phyloP scores from a whole-genome alignment of 2,329 filamentous ascomycete genomes.

The Paracorniculantispora psalliotae region DNA sequence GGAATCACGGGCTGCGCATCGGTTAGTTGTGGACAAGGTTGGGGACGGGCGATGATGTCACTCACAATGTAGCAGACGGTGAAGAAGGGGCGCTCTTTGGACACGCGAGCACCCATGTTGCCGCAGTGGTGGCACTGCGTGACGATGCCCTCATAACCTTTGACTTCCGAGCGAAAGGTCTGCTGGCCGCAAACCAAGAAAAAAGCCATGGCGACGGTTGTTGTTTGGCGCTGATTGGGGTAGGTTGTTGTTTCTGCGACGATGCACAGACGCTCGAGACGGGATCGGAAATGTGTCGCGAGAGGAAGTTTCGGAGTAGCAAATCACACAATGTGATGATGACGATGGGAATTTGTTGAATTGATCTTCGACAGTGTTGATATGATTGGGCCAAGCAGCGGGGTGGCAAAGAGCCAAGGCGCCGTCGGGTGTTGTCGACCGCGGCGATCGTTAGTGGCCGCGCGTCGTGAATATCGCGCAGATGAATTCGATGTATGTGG shows the following conservation, averaged over 20 bases:
- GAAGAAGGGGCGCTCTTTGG: constrained; percentile 67
- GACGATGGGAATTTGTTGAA: neutral
- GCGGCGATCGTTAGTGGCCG: neutral
- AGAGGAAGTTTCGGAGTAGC: neutral
- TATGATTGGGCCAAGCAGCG: neutral
- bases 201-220: constrained; percentile 46
- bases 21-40: neutral
- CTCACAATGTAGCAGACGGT: constrained; percentile 71
- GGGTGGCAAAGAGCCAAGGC: neutral
- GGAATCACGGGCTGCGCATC: constrained; percentile 60
- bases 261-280: neutral
- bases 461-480: neutral
- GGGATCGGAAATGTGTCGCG: neutral
- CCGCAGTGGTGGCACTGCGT: constrained; percentile 64
- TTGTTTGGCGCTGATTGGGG: neutral
- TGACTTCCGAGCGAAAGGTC: constrained; percentile 54
- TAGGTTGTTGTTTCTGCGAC: neutral
- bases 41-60: constrained; percentile 13
- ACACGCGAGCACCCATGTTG: constrained; percentile 56
- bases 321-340: neutral
- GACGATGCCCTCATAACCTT: constrained; percentile 56
- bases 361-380: neutral
- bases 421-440: neutral
- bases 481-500: neutral
- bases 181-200: constrained; percentile 59